Percentiles rank a stretch among this genome's conserved stretches.
Conservation (phyloP, 768 basidiomycete species). For the Butyriboletus loyo region DNA sequence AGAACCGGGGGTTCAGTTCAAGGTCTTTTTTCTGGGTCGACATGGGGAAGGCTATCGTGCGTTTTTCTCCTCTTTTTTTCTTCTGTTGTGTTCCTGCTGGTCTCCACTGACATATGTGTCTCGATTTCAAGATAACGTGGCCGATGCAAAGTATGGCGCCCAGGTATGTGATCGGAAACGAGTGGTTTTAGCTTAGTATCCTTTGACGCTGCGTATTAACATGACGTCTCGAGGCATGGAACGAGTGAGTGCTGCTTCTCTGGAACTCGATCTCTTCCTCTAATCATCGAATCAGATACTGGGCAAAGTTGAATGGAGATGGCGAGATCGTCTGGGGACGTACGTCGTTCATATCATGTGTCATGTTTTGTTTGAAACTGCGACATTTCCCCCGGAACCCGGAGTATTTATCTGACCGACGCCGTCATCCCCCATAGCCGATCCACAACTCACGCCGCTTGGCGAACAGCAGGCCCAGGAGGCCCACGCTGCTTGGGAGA, state of each 20-base stretch:
- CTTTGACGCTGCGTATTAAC: neutral
- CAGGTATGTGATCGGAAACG: slow-evolving; percentile 24
- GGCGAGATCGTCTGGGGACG: slow-evolving; percentile 72
- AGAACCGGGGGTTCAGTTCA: slow-evolving; percentile 29
- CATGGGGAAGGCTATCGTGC: slow-evolving; percentile 61
- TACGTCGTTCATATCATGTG: slow-evolving; percentile 35
- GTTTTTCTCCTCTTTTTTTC: neutral
- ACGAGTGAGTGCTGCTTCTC: slow-evolving; percentile 41
- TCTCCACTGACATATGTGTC: neutral
- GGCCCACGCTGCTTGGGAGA: slow-evolving; percentile 14
- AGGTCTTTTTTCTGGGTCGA: slow-evolving; percentile 62
- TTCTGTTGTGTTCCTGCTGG: neutral
- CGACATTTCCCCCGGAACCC: neutral
- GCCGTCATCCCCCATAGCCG: slow-evolving; percentile 9
- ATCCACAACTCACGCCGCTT: slow-evolving; percentile 53
- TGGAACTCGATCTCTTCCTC: neutral
- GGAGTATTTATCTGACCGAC: neutral
- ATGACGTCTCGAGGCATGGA: slow-evolving; percentile 45
- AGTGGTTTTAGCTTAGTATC: neutral
- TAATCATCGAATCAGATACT: slow-evolving; percentile 41
- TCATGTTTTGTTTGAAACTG: neutral
- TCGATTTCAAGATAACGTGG: slow-evolving; percentile 60
- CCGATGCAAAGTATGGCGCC: slow-evolving; percentile 61
- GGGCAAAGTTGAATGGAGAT: slow-evolving; percentile 63
- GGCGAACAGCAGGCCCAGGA: slow-evolving; percentile 55